A percentile compares a stretch with the other conserved stretches of the same genome.
phyloP scores from a whole-genome alignment of 148 eudicot species.

The Limonium bicolor region DNA sequence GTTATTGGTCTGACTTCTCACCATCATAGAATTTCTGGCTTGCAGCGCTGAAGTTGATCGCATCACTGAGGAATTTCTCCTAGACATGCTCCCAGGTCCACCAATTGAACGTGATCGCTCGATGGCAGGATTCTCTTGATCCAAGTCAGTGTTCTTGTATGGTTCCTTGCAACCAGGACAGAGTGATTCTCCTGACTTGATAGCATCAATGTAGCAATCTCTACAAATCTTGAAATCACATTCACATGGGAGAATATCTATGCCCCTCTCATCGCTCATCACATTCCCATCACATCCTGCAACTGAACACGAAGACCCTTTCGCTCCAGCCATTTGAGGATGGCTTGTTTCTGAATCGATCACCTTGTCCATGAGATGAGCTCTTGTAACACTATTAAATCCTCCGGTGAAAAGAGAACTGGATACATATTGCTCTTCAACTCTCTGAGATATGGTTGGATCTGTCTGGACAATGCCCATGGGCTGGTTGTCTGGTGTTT shows the following conservation, averaged over 20 bases:
- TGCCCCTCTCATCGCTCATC: slow-evolving; percentile 73
- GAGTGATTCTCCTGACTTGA: slow-evolving; percentile 40
- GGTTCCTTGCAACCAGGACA: slow-evolving; percentile 88
- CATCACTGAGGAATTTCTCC: slow-evolving; percentile 67
- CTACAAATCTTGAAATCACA: slow-evolving; percentile 85
- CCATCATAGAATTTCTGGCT: slow-evolving; percentile 40
- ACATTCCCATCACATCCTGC: slow-evolving; percentile 82
- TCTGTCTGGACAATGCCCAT: slow-evolving; percentile 20
- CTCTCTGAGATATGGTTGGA: slow-evolving; percentile 50
- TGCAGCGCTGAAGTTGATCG: slow-evolving; percentile 66
- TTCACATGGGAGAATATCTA: slow-evolving; percentile 73
- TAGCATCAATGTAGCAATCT: slow-evolving; percentile 69
- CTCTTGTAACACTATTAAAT: slow-evolving; percentile 54
- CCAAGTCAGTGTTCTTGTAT: slow-evolving; percentile 47
- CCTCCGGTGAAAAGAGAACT: slow-evolving; percentile 80
- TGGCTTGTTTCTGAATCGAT: slow-evolving; percentile 56
- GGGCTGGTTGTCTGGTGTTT: slow-evolving; percentile 79
- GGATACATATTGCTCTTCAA: slow-evolving; percentile 76
- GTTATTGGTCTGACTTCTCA: slow-evolving; percentile 80
- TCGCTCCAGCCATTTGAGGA: slow-evolving; percentile 83
- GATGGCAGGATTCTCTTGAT: slow-evolving; percentile 15
- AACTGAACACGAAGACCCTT: slow-evolving; percentile 71
- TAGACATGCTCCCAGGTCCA: slow-evolving; percentile 39
- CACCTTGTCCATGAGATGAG: slow-evolving; percentile 89
- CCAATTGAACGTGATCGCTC: slow-evolving; percentile 41